These are phyloP conservation scores for Xenoacremonium recifei DNA, from an alignment of 2,329 filamentous ascomycete genomes.

Conservation along the genomic window DNA sequence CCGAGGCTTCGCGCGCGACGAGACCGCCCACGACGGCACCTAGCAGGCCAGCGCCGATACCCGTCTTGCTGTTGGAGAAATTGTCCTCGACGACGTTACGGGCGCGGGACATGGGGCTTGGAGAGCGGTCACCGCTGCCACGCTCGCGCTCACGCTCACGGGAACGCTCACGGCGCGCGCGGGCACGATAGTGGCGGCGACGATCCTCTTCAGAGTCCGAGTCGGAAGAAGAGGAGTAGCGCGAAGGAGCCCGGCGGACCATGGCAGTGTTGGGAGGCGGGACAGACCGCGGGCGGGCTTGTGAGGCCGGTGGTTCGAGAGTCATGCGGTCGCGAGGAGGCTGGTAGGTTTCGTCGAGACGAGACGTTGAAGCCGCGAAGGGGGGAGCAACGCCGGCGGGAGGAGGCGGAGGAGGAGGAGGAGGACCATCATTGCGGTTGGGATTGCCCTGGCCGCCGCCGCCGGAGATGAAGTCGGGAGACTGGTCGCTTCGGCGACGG, in stretches of 20 bases:
- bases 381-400: constrained; percentile 12
- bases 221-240: constrained; percentile 16
- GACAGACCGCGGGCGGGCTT: constrained; percentile 32
- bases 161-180: constrained; percentile 11
- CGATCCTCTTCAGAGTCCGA: constrained; percentile 20
- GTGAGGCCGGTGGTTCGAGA: constrained; percentile 24
- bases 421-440: constrained; percentile 2
- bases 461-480: constrained; percentile 32
- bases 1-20: constrained; percentile 48
- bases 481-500: constrained; percentile 26
- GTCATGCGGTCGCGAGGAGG: constrained; percentile 28
- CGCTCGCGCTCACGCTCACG: too few relatives aligned
- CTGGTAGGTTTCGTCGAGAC: constrained; percentile 23
- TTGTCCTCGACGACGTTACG: constrained; percentile 42
- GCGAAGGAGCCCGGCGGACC: constrained; percentile 25
- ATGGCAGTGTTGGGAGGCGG: constrained; percentile 28
- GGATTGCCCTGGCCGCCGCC: constrained; percentile 18
- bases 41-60: constrained; percentile 50
- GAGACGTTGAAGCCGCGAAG: constrained; percentile 18
- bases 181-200: constrained; percentile 22
- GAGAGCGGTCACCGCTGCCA: constrained; percentile 11
- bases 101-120: constrained; percentile 39
- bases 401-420: constrained; percentile 15
- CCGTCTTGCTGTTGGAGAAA: constrained; percentile 48
- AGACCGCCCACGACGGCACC: constrained; percentile 55